These are phyloP conservation scores for Rhizomucor pusillus DNA, from an alignment of 371 early-diverging fungal genomes.

Conservation along the genomic window DNA sequence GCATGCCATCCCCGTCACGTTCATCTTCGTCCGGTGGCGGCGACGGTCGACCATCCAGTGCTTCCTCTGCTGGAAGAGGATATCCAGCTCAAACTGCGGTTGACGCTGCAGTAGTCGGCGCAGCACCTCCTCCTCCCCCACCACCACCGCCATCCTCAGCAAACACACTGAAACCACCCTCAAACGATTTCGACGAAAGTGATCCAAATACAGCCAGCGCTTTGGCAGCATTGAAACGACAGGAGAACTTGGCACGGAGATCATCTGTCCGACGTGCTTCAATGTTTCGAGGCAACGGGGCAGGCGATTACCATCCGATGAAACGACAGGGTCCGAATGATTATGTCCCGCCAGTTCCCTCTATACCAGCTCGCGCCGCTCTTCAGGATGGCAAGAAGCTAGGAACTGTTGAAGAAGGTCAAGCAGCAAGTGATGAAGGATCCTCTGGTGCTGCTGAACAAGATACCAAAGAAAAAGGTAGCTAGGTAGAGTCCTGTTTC, in stretches of 20 bases:
- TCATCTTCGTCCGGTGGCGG: constrained; percentile 19
- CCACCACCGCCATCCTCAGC: constrained; percentile 17
- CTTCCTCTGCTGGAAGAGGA: constrained; percentile 9
- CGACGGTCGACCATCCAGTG: constrained; percentile 2
- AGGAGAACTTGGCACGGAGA: constrained; percentile 45
- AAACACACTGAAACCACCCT: constrained; percentile 1
- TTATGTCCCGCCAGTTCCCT: constrained; percentile 37
- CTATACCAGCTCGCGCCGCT: constrained; percentile 18
- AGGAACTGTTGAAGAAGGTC: constrained; percentile 12
- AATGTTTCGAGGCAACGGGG: constrained; percentile 32
- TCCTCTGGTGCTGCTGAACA: background rate
- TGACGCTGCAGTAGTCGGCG: constrained; percentile 10
- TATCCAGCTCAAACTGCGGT: constrained; percentile 13
- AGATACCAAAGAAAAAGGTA: background rate
- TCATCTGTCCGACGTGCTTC: constrained; percentile 49
- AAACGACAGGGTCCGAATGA: constrained; percentile 9
- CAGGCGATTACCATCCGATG: constrained; percentile 19
- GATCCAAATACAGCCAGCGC: constrained; percentile 47
- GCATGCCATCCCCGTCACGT: constrained; percentile 41
- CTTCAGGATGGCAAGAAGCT: constrained; percentile 1
- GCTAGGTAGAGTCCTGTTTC: background rate
- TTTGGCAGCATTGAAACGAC: constrained; percentile 45
- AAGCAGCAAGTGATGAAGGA: background rate
- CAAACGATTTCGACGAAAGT: constrained; percentile 34
- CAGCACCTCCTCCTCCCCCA: constrained; percentile 25